Base-by-base conservation (phyloP, 768 basidiomycete species). In the Boletus rubroflammeus region DNA sequence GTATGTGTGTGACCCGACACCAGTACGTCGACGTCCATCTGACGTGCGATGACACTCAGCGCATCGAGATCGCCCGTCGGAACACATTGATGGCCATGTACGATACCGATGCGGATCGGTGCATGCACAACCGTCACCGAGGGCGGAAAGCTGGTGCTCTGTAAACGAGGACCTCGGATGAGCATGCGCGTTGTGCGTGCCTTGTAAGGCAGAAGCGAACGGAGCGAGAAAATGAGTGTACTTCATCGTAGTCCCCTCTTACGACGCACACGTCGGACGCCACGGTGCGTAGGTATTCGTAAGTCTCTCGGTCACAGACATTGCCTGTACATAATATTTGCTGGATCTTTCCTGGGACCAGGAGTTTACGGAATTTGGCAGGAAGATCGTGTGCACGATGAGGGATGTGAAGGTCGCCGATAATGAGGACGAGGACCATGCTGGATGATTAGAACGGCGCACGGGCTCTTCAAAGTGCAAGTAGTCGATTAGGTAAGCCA, bases 281-380 rank as follows among this genome's bases (percentile, higher is more conserved):
- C n/a, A 99, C 90, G 14, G 91, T 93, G 60, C 92, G 80, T 23
- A 99, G 78, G 76, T 97, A 98, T 62, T 98, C 97, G 72, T 90
- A 94, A 7, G 97, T 98, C 73, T 98, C 96, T 65, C 88, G 86
- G 75, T 99, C 97, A 71, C 93, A 95, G 23, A 98, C 88, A 68
- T 98, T 98, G 44, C 97, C 97, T 0, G 96, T 98, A 70, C 93
- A 97, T 25, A 98, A 78, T 55, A 98, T 97, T 71, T 98, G 96
- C 58, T 95, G 92, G 42, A 99, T 98, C 72, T 99, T 99, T 21
- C 97, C 97, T 19, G 90, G 90, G 6, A 92, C 86, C 49, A 99
- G 79, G 1, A 98, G 85, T 67, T 98, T 97, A 76, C 96, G 95
- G 76, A 99, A 99, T 74, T 98, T 98, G 14, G 84, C 77, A 0